phyloP scores from a whole-genome alignment of 1,284 basidiomycete species.

The Cutaneotrichosporon cyanovorans region DNA sequence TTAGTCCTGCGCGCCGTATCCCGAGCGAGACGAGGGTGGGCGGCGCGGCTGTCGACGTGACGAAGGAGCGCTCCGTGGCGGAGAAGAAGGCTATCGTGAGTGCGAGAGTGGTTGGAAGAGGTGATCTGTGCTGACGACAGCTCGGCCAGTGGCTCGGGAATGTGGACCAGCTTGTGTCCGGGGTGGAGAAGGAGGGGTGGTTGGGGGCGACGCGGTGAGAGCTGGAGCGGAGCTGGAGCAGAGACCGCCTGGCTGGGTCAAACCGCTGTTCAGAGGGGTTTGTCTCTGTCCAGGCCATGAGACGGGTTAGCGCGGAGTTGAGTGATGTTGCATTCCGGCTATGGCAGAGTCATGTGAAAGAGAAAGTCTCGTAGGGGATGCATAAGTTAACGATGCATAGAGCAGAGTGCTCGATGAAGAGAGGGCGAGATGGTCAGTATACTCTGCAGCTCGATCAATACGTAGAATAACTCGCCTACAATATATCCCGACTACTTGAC shows the following conservation, averaged over 20 bases:
- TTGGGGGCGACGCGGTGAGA: slow-evolving; percentile 50
- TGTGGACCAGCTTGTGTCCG: slow-evolving; percentile 76
- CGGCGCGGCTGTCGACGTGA: neutral
- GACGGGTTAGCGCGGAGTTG: neutral
- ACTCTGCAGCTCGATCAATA: too few relatives aligned
- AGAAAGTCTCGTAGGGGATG: too few relatives aligned
- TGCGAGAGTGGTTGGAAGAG: neutral
- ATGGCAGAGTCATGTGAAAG: too few relatives aligned
- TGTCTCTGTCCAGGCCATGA: neutral
- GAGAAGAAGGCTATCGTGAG: slow-evolving; percentile 68
- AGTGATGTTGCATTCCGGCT: too few relatives aligned
- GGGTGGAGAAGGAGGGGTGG: slow-evolving; percentile 70
- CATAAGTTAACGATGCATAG: too few relatives aligned
- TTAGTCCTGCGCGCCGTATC: slow-evolving; percentile 11
- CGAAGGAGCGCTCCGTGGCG: slow-evolving; percentile 50
- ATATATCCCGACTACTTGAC: too few relatives aligned
- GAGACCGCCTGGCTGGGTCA: neutral
- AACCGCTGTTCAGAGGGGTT: neutral
- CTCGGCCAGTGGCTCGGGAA: slow-evolving; percentile 74
- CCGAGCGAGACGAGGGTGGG: neutral
- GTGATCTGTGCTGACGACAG: slow-evolving; percentile 14
- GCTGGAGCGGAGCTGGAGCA: neutral
- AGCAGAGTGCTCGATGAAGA: too few relatives aligned
- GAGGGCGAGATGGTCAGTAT: too few relatives aligned
- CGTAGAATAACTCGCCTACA: too few relatives aligned